phyloP scores from a whole-genome alignment of 2,329 filamentous ascomycete genomes.

The Talaromyces amestolkiae region DNA sequence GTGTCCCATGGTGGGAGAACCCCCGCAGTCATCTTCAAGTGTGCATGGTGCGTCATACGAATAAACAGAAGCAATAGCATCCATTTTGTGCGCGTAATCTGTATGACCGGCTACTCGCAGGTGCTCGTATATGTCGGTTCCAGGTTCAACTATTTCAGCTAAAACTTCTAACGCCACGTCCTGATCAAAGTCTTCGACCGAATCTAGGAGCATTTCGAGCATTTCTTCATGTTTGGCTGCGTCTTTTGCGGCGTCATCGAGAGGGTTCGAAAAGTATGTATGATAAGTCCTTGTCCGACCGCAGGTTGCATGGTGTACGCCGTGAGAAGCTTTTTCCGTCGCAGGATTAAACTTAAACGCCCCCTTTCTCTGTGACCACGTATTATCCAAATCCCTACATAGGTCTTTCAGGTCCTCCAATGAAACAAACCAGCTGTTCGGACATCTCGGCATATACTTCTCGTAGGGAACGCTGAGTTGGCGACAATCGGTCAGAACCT shows the following conservation, averaged over 20 bases:
- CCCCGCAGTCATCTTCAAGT: not conserved
- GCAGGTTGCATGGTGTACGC: not conserved
- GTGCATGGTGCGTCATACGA: not conserved
- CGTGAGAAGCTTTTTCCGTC: not conserved
- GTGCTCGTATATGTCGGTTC: not conserved
- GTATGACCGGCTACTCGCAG: not conserved
- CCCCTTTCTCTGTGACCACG: not conserved
- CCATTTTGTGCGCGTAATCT: not conserved
- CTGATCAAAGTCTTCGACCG: not conserved
- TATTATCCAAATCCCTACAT: not conserved
- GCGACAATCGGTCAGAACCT: constrained; percentile 2
- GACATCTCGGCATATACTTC: constrained; percentile 1
- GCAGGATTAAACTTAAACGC: not conserved
- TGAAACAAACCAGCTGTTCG: constrained; percentile 1
- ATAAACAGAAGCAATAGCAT: not conserved
- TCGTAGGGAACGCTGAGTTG: constrained; percentile 15
- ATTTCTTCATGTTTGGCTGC: not conserved
- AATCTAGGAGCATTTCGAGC: not conserved
- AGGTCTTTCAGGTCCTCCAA: constrained; percentile 17
- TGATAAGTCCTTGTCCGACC: not conserved
- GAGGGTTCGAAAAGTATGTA: not conserved
- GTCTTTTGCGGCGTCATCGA: not conserved
- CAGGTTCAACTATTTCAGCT: constrained; percentile 3
- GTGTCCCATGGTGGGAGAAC: not conserved
- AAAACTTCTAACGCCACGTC: not conserved